Base-by-base conservation (phyloP, 2,329 filamentous ascomycete genomes). In the Ceratocystis lukuohia region DNA sequence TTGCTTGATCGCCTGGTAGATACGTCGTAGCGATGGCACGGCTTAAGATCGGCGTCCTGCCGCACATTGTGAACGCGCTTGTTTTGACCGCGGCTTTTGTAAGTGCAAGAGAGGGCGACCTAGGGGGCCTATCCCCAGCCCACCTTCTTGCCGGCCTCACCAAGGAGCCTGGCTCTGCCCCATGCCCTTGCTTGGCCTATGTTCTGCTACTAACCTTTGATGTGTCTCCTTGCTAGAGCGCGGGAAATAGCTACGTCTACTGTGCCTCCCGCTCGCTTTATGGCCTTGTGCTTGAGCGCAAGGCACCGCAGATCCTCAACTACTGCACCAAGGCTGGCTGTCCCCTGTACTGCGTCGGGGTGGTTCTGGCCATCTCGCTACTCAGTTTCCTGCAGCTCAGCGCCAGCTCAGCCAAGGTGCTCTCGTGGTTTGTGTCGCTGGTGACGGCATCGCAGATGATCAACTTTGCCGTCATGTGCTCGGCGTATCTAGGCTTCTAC, bases 331-430 rank as follows among this genome's bases (percentile, higher is more conserved):
- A 76, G 63, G 77, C 76, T 10, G 88, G 88, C 61, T 86, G 94
- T 0, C 90, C 90, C 0, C 80, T 91, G 69, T 90, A 88, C 75
- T 89, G 86, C 72, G 88, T 93, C 48, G 69, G 74, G 1, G 74
- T 86, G 33, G 87, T 88, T 0, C 80, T 91, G 61, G 73, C 82
- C 2, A 84, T 94, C 70, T 82, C 87, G 0, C 78, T 91, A 5
- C 77, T 95, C 10, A 83, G 86, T 2, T 94, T 91, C 75, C 76
- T 92, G 61, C 86, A 91, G 74, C 80, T 93, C 20, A 87, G 83
- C 6, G 80, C 83, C 69, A 79, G 80, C 67, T 80, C 85, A 0
- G 81, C 87, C 3, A 83, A 85, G 33, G 89, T 91, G 1, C 77
- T 92, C 69, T 80, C 80, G 59, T 91, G 88, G 88, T 84, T 91